phyloP scores from a whole-genome alignment of 257 asterid genomes.

The Salvia miltiorrhiza region DNA sequence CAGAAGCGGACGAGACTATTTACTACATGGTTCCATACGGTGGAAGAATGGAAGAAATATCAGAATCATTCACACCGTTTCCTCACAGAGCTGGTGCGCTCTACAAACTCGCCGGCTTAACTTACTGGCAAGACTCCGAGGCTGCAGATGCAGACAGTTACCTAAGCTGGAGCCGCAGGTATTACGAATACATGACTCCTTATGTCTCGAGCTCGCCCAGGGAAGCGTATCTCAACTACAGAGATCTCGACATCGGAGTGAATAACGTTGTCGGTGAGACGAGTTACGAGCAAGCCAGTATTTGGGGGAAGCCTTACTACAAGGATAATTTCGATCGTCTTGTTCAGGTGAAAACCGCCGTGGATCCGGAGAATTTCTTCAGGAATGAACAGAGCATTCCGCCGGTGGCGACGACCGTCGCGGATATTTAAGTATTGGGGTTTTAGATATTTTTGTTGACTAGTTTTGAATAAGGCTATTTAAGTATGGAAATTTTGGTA shows the following conservation, averaged over 20 bases:
- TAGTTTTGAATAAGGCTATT: no score
- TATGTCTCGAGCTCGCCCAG: neutral
- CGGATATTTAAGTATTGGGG: no score
- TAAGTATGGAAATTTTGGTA: no score
- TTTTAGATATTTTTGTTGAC: no score
- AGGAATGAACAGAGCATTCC: neutral
- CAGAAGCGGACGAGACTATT: neutral
- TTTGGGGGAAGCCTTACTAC: neutral
- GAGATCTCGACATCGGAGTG: neutral
- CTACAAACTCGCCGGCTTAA: neutral
- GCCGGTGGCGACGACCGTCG: neutral
- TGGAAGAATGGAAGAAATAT: conserved; percentile 12
- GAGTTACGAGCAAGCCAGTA: neutral
- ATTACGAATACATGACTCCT: neutral
- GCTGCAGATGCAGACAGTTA: neutral
- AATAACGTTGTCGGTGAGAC: neutral
- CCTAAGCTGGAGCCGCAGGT: neutral
- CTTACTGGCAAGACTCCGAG: conserved; percentile 1
- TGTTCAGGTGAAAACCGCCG: neutral
- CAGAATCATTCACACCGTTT: neutral
- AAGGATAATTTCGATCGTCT: neutral
- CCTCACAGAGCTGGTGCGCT: conserved; percentile 2
- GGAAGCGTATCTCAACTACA: neutral
- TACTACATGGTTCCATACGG: conserved; percentile 8
- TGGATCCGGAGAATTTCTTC: neutral